Conservation (phyloP, 345 rosid species). For the Populus ilicifolia region DNA sequence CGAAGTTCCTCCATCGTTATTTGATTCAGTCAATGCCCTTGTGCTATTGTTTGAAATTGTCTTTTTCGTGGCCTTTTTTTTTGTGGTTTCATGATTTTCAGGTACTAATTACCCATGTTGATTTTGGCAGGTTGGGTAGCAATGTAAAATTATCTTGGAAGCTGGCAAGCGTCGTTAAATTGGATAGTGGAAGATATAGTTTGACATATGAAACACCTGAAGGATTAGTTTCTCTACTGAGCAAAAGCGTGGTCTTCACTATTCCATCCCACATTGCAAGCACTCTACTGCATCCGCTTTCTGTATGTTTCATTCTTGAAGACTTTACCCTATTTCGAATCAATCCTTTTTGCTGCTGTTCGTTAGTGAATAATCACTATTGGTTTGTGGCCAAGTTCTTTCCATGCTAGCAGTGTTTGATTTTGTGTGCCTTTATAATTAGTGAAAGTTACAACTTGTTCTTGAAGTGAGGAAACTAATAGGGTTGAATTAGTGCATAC, state of each 20-base stretch:
- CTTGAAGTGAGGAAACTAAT: not conserved
- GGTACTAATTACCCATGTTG: conserved; percentile 8
- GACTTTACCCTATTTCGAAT: not conserved
- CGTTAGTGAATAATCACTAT: not conserved
- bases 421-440: not conserved
- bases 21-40: not conserved
- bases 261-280: conserved; percentile 85
- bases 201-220: conserved; percentile 89
- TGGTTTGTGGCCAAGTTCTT: not conserved
- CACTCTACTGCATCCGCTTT: conserved; percentile 62
- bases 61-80: not conserved
- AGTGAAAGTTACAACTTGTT: not conserved
- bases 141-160: conserved; percentile 83
- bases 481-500: not conserved
- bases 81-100: conserved; percentile 11
- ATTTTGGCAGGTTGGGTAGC: conserved; percentile 65
- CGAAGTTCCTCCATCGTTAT: not conserved
- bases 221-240: conserved; percentile 62
- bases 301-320: conserved; percentile 47
- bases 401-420: not conserved
- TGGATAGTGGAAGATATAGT: conserved; percentile 52
- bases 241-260: conserved; percentile 76
- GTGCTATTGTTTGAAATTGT: not conserved
- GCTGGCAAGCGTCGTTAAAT: conserved; percentile 59
- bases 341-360: not conserved